Percentiles rank a stretch among this genome's conserved stretches.
Evolutionary conservation across 495 filamentous ascomycete genomes (phyloP).

Genomic region (Tuber aestivum): DNA sequence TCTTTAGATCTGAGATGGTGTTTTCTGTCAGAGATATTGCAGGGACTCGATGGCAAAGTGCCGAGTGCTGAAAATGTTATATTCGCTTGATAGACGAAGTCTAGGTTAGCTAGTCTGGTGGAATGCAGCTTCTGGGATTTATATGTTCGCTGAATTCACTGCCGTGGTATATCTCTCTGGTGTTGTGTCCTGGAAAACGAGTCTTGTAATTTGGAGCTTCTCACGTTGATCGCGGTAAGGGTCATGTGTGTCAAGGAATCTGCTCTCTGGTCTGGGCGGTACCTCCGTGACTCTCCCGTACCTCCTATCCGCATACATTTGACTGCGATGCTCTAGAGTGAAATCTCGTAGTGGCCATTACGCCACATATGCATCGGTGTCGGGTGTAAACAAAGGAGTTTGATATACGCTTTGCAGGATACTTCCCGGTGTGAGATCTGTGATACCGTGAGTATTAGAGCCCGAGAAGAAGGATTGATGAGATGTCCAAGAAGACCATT

Average conservation of each 20-base stretch:
- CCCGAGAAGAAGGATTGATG: background rate
- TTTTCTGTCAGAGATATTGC: background rate
- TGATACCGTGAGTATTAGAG: background rate
- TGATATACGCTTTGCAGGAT: background rate
- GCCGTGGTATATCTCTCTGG: background rate
- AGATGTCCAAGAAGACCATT: background rate
- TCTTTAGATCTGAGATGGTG: background rate
- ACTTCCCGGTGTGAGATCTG: background rate
- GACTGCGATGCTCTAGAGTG: too few relatives aligned
- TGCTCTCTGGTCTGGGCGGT: too few relatives aligned
- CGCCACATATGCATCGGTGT: background rate
- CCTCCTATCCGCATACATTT: background rate
- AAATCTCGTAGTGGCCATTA: background rate
- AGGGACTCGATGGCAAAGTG: background rate
- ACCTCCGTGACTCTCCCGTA: background rate
- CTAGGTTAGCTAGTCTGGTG: background rate
- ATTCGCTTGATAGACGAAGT: background rate
- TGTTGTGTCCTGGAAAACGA: background rate
- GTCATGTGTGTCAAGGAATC: too few relatives aligned
- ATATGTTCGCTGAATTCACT: background rate
- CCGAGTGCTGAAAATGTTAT: background rate
- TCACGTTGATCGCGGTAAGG: background rate
- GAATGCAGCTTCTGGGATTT: background rate
- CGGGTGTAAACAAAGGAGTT: rapidly evolving
- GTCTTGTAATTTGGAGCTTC: background rate